Conservation (phyloP, 164 flowering plant species). For the Vitis vinifera region DNA sequence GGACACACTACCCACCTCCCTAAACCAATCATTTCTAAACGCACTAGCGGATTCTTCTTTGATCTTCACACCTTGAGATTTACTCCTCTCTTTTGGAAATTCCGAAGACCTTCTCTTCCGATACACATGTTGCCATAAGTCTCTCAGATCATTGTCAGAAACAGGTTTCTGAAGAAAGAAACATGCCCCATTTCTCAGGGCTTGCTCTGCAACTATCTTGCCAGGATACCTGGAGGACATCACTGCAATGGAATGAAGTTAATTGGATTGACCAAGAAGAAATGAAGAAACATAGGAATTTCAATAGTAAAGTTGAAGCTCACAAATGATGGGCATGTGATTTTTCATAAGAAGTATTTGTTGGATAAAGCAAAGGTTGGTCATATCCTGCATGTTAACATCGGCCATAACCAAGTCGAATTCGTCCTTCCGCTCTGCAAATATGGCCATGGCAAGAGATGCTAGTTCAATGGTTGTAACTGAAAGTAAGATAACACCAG, state of each 20-base stretch:
- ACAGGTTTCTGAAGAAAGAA: slow-evolving; percentile 27
- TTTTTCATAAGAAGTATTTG: background rate
- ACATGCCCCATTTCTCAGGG: slow-evolving; percentile 21
- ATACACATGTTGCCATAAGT: slow-evolving; percentile 29
- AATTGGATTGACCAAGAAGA: background rate
- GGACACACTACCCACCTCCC: background rate
- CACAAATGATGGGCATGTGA: slow-evolving; percentile 23
- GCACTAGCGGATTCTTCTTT: background rate
- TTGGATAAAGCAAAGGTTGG: slow-evolving; percentile 14
- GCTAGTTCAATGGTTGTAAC: slow-evolving; percentile 27
- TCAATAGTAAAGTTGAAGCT: slow-evolving; percentile 1
- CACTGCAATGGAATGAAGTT: slow-evolving; percentile 11
- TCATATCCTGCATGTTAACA: slow-evolving; percentile 16
- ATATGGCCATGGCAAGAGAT: slow-evolving; percentile 23
- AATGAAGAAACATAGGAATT: background rate
- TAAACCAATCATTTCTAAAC: too few species aligned
- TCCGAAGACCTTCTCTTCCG: background rate
- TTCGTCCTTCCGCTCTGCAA: slow-evolving; percentile 7
- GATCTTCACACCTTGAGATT: background rate
- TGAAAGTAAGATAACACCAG: slow-evolving; percentile 4
- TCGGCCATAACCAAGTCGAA: slow-evolving; percentile 29
- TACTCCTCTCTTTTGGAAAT: background rate
- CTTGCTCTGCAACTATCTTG: background rate
- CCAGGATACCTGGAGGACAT: slow-evolving; percentile 3
- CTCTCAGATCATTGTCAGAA: slow-evolving; percentile 3